Conservation (phyloP, 2,329 filamentous ascomycete genomes). For the Amylocarpus encephaloides region DNA sequence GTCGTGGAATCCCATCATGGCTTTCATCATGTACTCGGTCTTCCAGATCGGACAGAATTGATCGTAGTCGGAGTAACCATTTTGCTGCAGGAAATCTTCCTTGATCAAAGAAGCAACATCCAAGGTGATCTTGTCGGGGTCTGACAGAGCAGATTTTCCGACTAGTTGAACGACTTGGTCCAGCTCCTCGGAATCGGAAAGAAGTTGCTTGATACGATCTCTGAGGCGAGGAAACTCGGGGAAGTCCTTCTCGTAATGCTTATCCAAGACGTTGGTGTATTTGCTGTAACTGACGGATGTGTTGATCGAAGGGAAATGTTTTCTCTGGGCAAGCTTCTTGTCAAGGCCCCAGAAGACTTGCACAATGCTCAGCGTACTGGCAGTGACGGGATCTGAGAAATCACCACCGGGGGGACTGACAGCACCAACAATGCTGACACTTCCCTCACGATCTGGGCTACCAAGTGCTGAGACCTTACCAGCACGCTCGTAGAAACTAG, state of each 20-base stretch:
- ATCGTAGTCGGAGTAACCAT: conserved; percentile 98
- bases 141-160: conserved; percentile 92
- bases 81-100: conserved; percentile 98
- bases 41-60: conserved; percentile 99
- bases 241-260: conserved; percentile 88
- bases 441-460: conserved; percentile 80
- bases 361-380: conserved; percentile 88
- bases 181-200: conserved; percentile 92
- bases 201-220: conserved; percentile 86
- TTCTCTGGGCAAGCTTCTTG: conserved; percentile 98
- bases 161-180: conserved; percentile 98
- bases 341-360: conserved; percentile 99
- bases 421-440: conserved; percentile 95
- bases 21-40: conserved; percentile 99
- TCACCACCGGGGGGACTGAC: conserved; percentile 97
- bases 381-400: conserved; percentile 97
- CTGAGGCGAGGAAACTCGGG: conserved; percentile 91
- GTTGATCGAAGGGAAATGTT: conserved; percentile 99
- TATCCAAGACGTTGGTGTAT: conserved; percentile 83
- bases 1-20: conserved; percentile 96
- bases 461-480: conserved; percentile 81
- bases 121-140: conserved; percentile 96
- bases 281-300: conserved; percentile 93
- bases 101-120: conserved; percentile 89
- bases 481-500: conserved; percentile 98